Evolutionary conservation across 176 grass and related monocot species (phyloP), one percentile per base, ranked within the genome.

Genomic region (Chloris gayana): DNA sequence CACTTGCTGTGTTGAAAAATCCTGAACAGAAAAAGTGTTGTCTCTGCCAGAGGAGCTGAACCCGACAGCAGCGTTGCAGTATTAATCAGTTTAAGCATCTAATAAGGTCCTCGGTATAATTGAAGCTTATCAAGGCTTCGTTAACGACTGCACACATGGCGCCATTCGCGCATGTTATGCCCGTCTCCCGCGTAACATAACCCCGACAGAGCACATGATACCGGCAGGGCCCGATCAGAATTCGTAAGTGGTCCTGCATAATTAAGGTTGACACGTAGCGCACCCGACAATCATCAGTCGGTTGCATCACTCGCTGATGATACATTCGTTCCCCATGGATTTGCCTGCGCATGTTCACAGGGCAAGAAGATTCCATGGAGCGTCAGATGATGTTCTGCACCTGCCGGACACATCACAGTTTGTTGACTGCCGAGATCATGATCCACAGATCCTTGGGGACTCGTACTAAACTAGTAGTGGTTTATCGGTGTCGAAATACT

Each of bases 391-490:
- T 61, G 79, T 25, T 72, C 39, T 72, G 39, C 29, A 5, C 8
- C 41, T 72, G 29, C 68, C 22, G 6, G 19, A 47, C 54, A 44
- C 10, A 15, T 4, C 25, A 24, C 12, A 25, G 27, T 49, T 8
- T 21, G 11, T 17, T 64, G 69, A 24, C 62, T 37, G 67, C 25
- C 31, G 51, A 79, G 17, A 44, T 35, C 76, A 19, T 45, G 39
- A 39, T 65, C 44, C 42, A 21, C 70, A 18, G n/a, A 74, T 65
- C 39, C 13, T 80, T 37, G 24, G 57, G 32, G 22, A 67, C 75
- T 65, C 60, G 19, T 34, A 45, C 3, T 13, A 31, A n/a, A 49
- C 12, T 57, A 66, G 10, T 5, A 61, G n/a, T n/a, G n/a, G n/a
- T n/a, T n/a, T 29, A 29, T 29, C 56, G 3, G 5, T 24, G 14